Base-by-base conservation (phyloP, 495 filamentous ascomycete species). In the Cudoniella acicularis region DNA sequence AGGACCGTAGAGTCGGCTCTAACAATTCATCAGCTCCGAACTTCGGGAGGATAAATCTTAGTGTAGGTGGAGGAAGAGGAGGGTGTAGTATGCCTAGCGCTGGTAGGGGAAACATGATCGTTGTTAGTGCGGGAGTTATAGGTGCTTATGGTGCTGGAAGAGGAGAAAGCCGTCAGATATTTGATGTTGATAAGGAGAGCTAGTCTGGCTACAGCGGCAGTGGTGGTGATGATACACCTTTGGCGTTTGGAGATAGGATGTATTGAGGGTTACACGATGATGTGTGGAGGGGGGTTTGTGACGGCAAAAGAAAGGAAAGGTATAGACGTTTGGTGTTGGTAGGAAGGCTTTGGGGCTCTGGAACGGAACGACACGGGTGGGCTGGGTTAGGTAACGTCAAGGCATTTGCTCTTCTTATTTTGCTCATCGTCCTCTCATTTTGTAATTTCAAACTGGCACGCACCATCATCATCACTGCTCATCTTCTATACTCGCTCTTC, bases 1-100 rank as follows among this genome's bases (percentile, higher is more conserved):
- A 92, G 70, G 87, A 94, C 69, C 81, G 91, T 48, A 84, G 78
- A 59, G 78, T 82, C 25, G 63, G 64, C 10, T 57, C 67, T 13
- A 65, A 52, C 56, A 57, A 51, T 22, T 49, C 16, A 20, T 49
- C 6, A 42, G 18, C 25, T 43, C 51, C 0, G 50, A 46, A 26
- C 51, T 63, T 54, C 24, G 58, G 26, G 40, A 10, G 2, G 9
- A 45, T 36, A 36, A 36, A 36, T 4, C 13, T 13, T 13, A 36
- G 49, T 26, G 48, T 43, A 26, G 49, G 42, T 4, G 16, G 49
- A 2, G 49, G 52, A 21, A 48, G 59, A 2, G 60, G 54, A 2
- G 20, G 64, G 1, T 56, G 60, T 4, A 52, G 55, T 27, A 65
- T 61, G 50, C 24, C 56, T n/a, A 41, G 46, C 8, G 23, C 21